These are phyloP conservation scores for Aspergillus hortae DNA, from an alignment of 2,329 filamentous ascomycete species.

Conservation along the genomic window DNA sequence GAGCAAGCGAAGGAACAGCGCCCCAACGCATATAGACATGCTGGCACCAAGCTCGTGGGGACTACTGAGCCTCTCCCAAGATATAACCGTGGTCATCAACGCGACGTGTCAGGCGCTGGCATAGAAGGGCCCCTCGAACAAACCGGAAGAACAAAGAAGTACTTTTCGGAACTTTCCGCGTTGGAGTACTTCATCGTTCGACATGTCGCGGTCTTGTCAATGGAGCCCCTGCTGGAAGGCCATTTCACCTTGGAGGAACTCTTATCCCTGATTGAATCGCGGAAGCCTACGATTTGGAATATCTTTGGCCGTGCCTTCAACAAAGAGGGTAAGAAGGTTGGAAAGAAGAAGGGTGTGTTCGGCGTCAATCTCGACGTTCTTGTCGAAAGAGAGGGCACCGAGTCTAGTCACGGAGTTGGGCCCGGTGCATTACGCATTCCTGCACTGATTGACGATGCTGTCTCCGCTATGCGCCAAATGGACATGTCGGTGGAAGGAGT, in stretches of 20 bases:
- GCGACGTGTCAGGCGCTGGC: constrained; percentile 59
- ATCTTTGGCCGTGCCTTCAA: constrained; percentile 97
- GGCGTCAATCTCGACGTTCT: constrained; percentile 84
- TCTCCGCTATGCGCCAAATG: constrained; percentile 96
- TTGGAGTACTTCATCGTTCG: constrained; percentile 97
- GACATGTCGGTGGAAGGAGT: constrained; percentile 98
- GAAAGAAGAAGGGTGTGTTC: constrained; percentile 92
- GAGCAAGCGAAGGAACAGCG: constrained; percentile 91
- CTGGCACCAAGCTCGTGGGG: constrained; percentile 65
- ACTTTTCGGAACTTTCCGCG: constrained; percentile 93
- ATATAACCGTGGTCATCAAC: constrained; percentile 66
- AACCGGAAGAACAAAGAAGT: constrained; percentile 65
- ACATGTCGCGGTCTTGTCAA: constrained; percentile 88
- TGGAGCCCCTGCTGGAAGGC: constrained; percentile 85
- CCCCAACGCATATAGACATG: constrained; percentile 73
- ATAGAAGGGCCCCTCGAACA: constrained; percentile 50
- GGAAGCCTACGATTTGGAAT: constrained; percentile 95
- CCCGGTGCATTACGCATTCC: constrained; percentile 87
- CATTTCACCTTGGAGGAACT: constrained; percentile 94
- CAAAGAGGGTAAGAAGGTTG: constrained; percentile 65
- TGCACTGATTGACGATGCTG: constrained; percentile 89
- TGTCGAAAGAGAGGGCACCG: constrained; percentile 88
- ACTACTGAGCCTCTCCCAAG: constrained; percentile 59
- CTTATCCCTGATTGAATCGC: constrained; percentile 85
- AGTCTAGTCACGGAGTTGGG: constrained; percentile 95